phyloP scores from a whole-genome alignment of 1,139 yeast species.

The Debaryomyces coudertii region DNA sequence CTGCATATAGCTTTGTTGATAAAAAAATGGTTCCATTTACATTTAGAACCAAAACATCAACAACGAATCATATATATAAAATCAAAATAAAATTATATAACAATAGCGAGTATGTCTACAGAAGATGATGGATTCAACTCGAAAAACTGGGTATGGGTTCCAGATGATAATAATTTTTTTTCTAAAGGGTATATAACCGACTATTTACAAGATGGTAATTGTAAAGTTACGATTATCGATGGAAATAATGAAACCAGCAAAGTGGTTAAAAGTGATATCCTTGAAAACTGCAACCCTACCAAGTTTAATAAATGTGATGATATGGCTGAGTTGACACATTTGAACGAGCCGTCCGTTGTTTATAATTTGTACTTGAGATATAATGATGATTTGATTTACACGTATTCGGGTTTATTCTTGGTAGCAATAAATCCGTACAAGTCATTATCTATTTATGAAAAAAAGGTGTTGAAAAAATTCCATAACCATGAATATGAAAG shows the following conservation, averaged over 20 bases:
- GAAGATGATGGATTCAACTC: slow-evolving; percentile 57
- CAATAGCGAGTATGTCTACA: slow-evolving; percentile 21
- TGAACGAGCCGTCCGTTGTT: slow-evolving; percentile 93
- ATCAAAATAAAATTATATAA: background rate
- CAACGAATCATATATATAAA: background rate
- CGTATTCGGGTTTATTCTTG: slow-evolving; percentile 79
- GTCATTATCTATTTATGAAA: slow-evolving; percentile 71
- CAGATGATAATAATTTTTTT: slow-evolving; percentile 67
- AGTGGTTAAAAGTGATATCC: slow-evolving; percentile 44
- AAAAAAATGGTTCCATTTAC: slow-evolving; percentile 1
- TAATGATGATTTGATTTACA: slow-evolving; percentile 74
- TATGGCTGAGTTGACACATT: slow-evolving; percentile 92
- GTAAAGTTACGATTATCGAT: slow-evolving; percentile 56
- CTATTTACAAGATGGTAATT: slow-evolving; percentile 50
- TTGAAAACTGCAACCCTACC: slow-evolving; percentile 83
- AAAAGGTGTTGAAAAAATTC: slow-evolving; percentile 58
- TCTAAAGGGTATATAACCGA: slow-evolving; percentile 69
- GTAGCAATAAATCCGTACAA: slow-evolving; percentile 96
- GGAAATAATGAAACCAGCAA: slow-evolving; percentile 42
- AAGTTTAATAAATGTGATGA: slow-evolving; percentile 90
- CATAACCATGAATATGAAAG: slow-evolving; percentile 49
- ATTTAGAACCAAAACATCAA: slow-evolving; percentile 10
- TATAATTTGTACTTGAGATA: slow-evolving; percentile 81
- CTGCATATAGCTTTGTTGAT: slow-evolving; percentile 7
- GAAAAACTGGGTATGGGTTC: slow-evolving; percentile 80